Percentiles rank a stretch among this genome's conserved stretches.
Evolutionary conservation across 2,329 filamentous ascomycete species (phyloP).

Genomic region (Fusarium graminum): DNA sequence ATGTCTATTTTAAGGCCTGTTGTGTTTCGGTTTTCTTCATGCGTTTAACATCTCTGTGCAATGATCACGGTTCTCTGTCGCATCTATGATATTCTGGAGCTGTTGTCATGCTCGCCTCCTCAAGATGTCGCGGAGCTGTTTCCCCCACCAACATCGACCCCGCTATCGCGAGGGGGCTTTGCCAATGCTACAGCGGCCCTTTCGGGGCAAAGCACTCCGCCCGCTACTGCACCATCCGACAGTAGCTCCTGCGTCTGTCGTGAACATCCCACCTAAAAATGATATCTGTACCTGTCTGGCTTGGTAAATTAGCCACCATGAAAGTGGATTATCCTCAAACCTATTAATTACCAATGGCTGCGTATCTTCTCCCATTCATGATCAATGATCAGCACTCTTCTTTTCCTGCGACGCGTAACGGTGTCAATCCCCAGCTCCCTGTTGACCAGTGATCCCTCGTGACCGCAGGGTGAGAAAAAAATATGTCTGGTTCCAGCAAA

Average conservation of each 20-base stretch:
- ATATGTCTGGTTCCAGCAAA: slow-evolving; percentile 34
- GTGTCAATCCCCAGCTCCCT: slow-evolving; percentile 15
- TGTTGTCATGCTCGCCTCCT: slow-evolving; percentile 30
- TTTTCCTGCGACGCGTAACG: slow-evolving; percentile 13
- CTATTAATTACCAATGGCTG: slow-evolving; percentile 10
- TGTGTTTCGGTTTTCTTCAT: not conserved
- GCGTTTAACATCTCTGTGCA: not conserved
- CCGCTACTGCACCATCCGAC: slow-evolving; percentile 47
- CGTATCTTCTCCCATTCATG: not conserved
- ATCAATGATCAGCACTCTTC: slow-evolving; percentile 8
- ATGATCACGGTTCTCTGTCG: not conserved
- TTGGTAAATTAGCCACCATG: slow-evolving; percentile 29
- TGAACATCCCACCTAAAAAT: slow-evolving; percentile 36
- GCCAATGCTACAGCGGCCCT: slow-evolving; percentile 36
- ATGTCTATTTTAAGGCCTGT: not conserved
- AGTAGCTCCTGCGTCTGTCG: slow-evolving; percentile 41
- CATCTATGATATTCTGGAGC: slow-evolving; percentile 6
- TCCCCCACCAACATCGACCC: slow-evolving; percentile 44
- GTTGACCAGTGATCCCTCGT: slow-evolving; percentile 28
- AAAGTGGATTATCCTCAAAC: slow-evolving; percentile 16
- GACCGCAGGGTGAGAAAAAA: slow-evolving; percentile 27
- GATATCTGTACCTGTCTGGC: slow-evolving; percentile 16
- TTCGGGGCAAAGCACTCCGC: slow-evolving; percentile 48
- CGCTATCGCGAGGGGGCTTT: slow-evolving; percentile 38
- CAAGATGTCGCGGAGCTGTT: slow-evolving; percentile 36